These are phyloP conservation scores for Geranium brycei DNA, from an alignment of 345 rosid genomes.

Conservation along the genomic window DNA sequence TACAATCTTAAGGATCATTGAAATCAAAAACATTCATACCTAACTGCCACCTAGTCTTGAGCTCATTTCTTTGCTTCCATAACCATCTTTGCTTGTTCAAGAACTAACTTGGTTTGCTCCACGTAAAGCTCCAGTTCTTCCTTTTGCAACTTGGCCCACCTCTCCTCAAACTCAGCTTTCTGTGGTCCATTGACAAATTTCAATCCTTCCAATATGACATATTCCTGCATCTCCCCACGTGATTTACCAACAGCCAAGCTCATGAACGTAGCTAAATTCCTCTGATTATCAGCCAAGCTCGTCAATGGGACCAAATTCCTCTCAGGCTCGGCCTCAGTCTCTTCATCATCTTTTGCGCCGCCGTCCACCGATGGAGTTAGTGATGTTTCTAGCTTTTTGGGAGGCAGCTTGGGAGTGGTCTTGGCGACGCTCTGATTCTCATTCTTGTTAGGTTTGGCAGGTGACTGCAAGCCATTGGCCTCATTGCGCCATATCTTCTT, in stretches of 20 bases:
- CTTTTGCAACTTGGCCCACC: constrained; percentile 5
- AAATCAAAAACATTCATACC: too few species aligned
- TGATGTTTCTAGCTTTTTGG: too few species aligned
- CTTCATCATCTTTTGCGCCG: too few species aligned
- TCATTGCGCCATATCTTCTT: constrained; percentile 9
- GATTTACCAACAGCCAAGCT: too few species aligned
- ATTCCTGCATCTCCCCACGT: neutral
- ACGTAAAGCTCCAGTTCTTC: constrained; percentile 9
- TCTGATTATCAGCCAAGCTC: neutral
- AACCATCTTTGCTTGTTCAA: neutral
- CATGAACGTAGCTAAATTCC: neutral
- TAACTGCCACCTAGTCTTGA: neutral
- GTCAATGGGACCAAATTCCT: too few species aligned
- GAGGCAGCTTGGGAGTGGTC: neutral
- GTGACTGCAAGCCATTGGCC: neutral
- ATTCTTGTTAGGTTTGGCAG: neutral
- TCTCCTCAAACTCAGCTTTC: constrained; percentile 7
- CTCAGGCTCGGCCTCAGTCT: too few species aligned
- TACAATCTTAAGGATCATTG: too few species aligned
- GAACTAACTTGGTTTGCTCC: constrained; percentile 7
- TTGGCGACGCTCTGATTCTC: neutral
- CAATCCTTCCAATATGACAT: constrained; percentile 2
- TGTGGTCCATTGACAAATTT: neutral
- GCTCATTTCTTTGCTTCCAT: neutral
- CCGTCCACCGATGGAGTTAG: too few species aligned